Evolutionary conservation across 2,329 filamentous ascomycete genomes (phyloP), one percentile per base, ranked within the genome.

Genomic region (Ophiostoma ulmi): DNA sequence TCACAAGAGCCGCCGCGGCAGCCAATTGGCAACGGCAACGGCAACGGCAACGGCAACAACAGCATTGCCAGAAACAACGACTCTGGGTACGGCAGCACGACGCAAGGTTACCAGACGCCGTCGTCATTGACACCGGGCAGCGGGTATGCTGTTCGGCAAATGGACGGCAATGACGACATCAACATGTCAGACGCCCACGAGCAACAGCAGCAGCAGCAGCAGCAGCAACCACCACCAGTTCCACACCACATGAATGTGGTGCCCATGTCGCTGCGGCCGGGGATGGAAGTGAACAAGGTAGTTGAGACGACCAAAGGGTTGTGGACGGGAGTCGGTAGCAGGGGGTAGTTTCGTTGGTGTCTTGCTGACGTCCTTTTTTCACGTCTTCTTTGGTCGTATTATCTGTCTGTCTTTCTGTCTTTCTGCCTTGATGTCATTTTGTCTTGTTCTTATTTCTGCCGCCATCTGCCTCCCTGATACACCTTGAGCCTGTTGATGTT

Each of bases 251-350:
- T 41, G 20, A 39, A 39, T 8, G 20, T 66, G 14, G 69, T 72
- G 69, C 87, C 87, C 7, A 77, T 83, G 67, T 83, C 81, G 72
- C 77, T 89, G 76, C 81, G 85, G 73, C 86, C 86, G 0, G 86
- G 87, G 22, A 83, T 82, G 72, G 80, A 82, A 73, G 83, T 80
- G 67, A 88, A 87, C 78, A 83, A 82, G 74, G 82, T 89, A 17
- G 80, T 88, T n/a, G 86, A 90, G 78, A 88, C 87, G 38, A 87
- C 85, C 48, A 88, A 87, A 75, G 88, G 88, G 1, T 78, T 90
- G 70, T 90, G 88, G 88, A 85, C 79, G 69, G 78, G 78, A 11
- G 71, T 74, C 5, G 76, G 74, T 36, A 75, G 74, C 58, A 71
- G 76, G 65, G 74, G 76, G 36, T 75, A 71, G 67, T 35, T 31